phyloP scores from a whole-genome alignment of 2,329 filamentous ascomycete species.

The Curvularia spicifera region DNA sequence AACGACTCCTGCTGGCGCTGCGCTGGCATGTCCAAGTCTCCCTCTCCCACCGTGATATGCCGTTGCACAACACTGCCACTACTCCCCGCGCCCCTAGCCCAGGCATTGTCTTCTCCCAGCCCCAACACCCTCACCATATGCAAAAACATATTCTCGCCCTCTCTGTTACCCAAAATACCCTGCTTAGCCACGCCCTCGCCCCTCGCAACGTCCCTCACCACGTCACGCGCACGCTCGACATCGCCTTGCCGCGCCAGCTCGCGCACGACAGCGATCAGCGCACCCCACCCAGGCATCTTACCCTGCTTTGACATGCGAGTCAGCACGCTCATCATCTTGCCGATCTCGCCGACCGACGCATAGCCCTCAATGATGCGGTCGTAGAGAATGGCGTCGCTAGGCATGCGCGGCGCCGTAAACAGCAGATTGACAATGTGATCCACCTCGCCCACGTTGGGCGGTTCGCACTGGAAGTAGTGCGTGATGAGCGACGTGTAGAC shows the following conservation, averaged over 20 bases:
- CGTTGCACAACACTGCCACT: background rate
- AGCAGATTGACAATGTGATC: conserved; percentile 62
- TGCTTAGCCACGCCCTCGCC: conserved; percentile 40
- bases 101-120: conserved; percentile 8
- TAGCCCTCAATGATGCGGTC: conserved; percentile 74
- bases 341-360: conserved; percentile 60
- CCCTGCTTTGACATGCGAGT: conserved; percentile 49
- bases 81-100: background rate
- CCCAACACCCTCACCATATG: conserved; percentile 17
- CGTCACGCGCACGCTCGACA: conserved; percentile 37
- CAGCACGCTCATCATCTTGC: conserved; percentile 53
- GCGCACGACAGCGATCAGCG: conserved; percentile 48
- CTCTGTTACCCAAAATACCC: conserved; percentile 25
- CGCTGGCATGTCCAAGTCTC: background rate
- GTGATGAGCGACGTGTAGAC: conserved; percentile 78
- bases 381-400: conserved; percentile 67
- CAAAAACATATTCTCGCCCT: conserved; percentile 29
- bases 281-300: conserved; percentile 52
- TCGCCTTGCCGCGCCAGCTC: conserved; percentile 49
- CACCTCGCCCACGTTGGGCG: conserved; percentile 67
- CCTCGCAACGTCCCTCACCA: conserved; percentile 49
- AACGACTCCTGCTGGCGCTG: background rate
- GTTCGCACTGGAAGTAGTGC: conserved; percentile 66
- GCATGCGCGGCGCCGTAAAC: conserved; percentile 34
- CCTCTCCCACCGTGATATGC: background rate